These are phyloP conservation scores for Scheffersomyces spartinae DNA, from an alignment of 805 yeast species.

Conservation along the genomic window DNA sequence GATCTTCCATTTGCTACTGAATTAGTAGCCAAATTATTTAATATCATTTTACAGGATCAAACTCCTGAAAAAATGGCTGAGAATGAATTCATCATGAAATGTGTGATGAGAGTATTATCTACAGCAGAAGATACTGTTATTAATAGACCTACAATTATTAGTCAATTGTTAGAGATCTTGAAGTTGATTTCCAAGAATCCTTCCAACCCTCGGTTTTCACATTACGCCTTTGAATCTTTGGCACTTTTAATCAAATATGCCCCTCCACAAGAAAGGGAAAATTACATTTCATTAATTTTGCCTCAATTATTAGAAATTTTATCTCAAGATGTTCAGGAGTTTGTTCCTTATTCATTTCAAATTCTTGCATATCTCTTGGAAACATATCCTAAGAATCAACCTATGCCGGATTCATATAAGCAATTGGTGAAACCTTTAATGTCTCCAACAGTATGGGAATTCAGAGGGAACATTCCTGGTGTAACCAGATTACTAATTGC, in stretches of 20 bases:
- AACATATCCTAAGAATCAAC: slow-evolving; percentile 32
- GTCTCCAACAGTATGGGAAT: slow-evolving; percentile 91
- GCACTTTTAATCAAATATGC: slow-evolving; percentile 59
- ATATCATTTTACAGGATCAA: slow-evolving; percentile 46
- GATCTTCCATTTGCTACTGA: slow-evolving; percentile 61
- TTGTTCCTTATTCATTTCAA: slow-evolving; percentile 87
- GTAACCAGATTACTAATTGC: slow-evolving; percentile 69
- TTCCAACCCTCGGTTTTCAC: slow-evolving; percentile 88
- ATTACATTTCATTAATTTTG: slow-evolving; percentile 41
- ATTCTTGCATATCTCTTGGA: slow-evolving; percentile 73
- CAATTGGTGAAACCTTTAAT: slow-evolving; percentile 70
- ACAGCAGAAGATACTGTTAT: slow-evolving; percentile 59
- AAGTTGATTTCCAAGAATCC: slow-evolving; percentile 75
- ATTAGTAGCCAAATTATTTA: slow-evolving; percentile 54
- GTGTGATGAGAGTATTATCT: slow-evolving; percentile 71
- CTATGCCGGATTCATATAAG: slow-evolving; percentile 54
- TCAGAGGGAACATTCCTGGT: slow-evolving; percentile 87
- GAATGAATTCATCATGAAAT: slow-evolving; percentile 86
- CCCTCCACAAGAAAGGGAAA: slow-evolving; percentile 4
- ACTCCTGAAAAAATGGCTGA: slow-evolving; percentile 90
- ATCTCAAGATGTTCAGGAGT: slow-evolving; percentile 84
- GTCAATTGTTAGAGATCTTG: slow-evolving; percentile 60
- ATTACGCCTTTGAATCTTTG: slow-evolving; percentile 80
- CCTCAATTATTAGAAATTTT: slow-evolving; percentile 59
- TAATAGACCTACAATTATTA: slow-evolving; percentile 37